Conservation (phyloP, 1,284 basidiomycete genomes). For the Farysia itapuensis region DNA sequence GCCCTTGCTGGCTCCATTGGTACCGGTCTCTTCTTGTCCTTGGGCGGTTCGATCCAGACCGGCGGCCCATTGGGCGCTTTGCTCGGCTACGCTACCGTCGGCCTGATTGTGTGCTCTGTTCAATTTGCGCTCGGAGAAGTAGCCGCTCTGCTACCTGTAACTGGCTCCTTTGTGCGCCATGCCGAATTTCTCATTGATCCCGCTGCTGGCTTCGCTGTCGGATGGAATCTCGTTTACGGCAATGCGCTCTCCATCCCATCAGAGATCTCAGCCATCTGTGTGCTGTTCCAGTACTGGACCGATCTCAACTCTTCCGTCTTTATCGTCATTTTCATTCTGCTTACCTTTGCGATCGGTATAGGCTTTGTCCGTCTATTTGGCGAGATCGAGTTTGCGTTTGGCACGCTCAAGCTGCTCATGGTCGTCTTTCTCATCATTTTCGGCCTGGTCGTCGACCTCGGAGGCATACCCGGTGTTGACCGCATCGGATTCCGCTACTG, state of each 20-base stretch:
- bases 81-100: slow-evolving; percentile 39
- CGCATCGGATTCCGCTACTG: slow-evolving; percentile 50
- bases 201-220: slow-evolving; percentile 67
- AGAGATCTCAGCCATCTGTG: slow-evolving; percentile 66
- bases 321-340: slow-evolving; percentile 65
- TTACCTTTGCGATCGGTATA: slow-evolving; percentile 41
- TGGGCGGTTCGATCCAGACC: slow-evolving; percentile 34
- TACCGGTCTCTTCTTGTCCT: slow-evolving; percentile 42
- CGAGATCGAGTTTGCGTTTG: slow-evolving; percentile 64
- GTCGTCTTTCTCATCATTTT: slow-evolving; percentile 42
- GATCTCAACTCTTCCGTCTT: slow-evolving; percentile 36
- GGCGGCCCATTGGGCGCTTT: slow-evolving; percentile 45
- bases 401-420: slow-evolving; percentile 21
- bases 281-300: slow-evolving; percentile 43
- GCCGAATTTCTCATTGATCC: slow-evolving; percentile 78
- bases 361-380: slow-evolving; percentile 70
- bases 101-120: slow-evolving; percentile 38
- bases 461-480: slow-evolving; percentile 34
- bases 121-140: slow-evolving; percentile 42
- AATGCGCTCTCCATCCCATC: slow-evolving; percentile 69
- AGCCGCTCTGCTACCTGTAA: slow-evolving; percentile 64
- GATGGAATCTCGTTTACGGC: slow-evolving; percentile 68
- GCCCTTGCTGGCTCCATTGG: slow-evolving; percentile 47
- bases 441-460: slow-evolving; percentile 36
- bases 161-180: slow-evolving; percentile 75